These are phyloP conservation scores for Torrubiella hemipterigena DNA, from an alignment of 2,329 filamentous ascomycete species.

Conservation along the genomic window DNA sequence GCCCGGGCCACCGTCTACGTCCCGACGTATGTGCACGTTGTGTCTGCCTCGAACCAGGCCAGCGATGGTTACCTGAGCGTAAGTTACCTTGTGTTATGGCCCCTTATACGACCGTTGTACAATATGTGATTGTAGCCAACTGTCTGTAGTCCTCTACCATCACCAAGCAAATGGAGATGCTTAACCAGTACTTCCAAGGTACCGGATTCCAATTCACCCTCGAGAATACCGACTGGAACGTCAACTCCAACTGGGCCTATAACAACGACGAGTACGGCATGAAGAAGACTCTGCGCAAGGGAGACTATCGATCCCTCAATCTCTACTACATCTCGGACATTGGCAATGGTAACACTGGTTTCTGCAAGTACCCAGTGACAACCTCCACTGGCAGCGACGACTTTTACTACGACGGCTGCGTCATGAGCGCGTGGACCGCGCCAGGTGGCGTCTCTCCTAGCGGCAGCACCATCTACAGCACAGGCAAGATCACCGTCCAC, in stretches of 20 bases:
- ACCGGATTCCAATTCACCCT: constrained; percentile 31
- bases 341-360: no score
- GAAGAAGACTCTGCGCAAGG: constrained; percentile 30
- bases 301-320: constrained; percentile 27
- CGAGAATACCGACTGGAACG: constrained; percentile 25
- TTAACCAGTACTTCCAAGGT: constrained; percentile 29
- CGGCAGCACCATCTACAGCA: not conserved
- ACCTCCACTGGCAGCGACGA: not conserved
- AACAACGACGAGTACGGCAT: constrained; percentile 23
- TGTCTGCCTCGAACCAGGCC: no score
- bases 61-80: no score
- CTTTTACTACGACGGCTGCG: not conserved
- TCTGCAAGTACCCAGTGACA: not conserved
- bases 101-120: not conserved
- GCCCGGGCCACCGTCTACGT: no score
- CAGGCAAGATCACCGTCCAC: not conserved
- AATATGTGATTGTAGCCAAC: no score
- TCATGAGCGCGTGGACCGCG: not conserved
- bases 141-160: no score
- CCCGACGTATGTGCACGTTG: no score
- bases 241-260: constrained; percentile 32
- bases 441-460: constrained; percentile 14
- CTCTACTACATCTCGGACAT: no score
- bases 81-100: not conserved
- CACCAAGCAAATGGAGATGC: constrained; percentile 4